These are phyloP conservation scores for Arabidopsis arenosa DNA, from an alignment of 345 rosid species.

Conservation along the genomic window DNA sequence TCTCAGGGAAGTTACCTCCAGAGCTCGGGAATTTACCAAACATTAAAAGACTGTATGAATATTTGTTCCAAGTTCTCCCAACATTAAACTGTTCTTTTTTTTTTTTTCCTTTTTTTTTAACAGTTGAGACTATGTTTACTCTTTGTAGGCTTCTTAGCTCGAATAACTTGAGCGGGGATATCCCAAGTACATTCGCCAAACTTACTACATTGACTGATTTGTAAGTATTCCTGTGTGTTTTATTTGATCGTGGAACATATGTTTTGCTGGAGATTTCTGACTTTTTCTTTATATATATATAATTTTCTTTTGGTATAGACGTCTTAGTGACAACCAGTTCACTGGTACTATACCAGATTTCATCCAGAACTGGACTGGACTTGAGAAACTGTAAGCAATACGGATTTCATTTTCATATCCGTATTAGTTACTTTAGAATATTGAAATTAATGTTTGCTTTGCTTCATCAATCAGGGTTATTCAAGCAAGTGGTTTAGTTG, in stretches of 20 bases:
- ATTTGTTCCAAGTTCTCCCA: background rate
- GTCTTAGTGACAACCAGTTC: slow-evolving; percentile 59
- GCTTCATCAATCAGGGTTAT: slow-evolving; percentile 42
- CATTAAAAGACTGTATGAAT: slow-evolving; percentile 38
- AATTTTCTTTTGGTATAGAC: slow-evolving; percentile 38
- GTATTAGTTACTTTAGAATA: background rate
- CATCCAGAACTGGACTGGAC: slow-evolving; percentile 59
- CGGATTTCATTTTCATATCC: background rate
- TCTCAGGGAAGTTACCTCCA: slow-evolving; percentile 54
- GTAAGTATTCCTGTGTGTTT: slow-evolving; percentile 43
- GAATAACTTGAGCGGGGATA: slow-evolving; percentile 55
- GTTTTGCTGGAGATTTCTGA: background rate
- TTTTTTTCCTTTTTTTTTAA: background rate
- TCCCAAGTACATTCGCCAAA: slow-evolving; percentile 57
- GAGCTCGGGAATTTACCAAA: slow-evolving; percentile 48
- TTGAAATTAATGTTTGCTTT: background rate
- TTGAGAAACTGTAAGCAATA: slow-evolving; percentile 53
- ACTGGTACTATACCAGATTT: slow-evolving; percentile 58
- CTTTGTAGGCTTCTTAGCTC: slow-evolving; percentile 54
- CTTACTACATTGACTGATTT: slow-evolving; percentile 52
- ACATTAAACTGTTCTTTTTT: background rate
- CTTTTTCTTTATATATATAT: background rate
- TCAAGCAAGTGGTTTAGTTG: slow-evolving; percentile 62
- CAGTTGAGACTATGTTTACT: slow-evolving; percentile 14
- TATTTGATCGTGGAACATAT: background rate